Evolutionary conservation across 2,329 filamentous ascomycete species (phyloP).

Genomic region (Xylaria sp.): DNA sequence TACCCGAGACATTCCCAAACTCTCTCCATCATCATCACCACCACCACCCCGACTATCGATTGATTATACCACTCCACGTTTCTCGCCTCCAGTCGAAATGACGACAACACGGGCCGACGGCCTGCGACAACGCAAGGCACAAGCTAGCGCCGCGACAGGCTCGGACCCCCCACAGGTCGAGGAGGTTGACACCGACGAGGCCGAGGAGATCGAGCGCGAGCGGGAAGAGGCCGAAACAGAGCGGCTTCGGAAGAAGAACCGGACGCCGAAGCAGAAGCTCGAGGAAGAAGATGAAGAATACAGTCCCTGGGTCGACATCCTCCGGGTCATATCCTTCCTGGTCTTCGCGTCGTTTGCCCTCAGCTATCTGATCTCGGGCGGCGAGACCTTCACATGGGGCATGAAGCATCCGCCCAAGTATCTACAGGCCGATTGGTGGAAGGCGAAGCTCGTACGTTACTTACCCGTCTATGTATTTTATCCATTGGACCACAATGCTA

Average conservation of each 20-base stretch:
- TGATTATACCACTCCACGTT: not conserved
- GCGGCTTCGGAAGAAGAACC: slow-evolving; percentile 43
- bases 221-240: slow-evolving; percentile 36
- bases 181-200: slow-evolving; percentile 49
- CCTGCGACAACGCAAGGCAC: slow-evolving; percentile 59
- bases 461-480: too few relatives aligned
- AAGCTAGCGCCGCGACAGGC: slow-evolving; percentile 41
- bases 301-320: slow-evolving; percentile 69
- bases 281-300: slow-evolving; percentile 72
- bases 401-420: slow-evolving; percentile 71
- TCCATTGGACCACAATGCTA: too few relatives aligned
- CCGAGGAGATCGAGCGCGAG: slow-evolving; percentile 44
- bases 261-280: slow-evolving; percentile 48
- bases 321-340: slow-evolving; percentile 76
- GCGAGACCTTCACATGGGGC: slow-evolving; percentile 76
- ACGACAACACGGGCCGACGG: slow-evolving; percentile 44
- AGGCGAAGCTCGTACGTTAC: slow-evolving; percentile 67
- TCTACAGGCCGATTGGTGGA: slow-evolving; percentile 67
- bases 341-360: slow-evolving; percentile 73
- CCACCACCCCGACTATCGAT: not conserved
- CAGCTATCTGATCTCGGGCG: slow-evolving; percentile 80
- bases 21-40: too few relatives aligned
- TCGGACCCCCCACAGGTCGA: slow-evolving; percentile 37
- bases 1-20: not conserved
- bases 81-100: slow-evolving; percentile 24